Evolutionary conservation across 2,329 filamentous ascomycete species (phyloP), one percentile per base, ranked within the genome.

Genomic region (Trichophyton rubrum): DNA sequence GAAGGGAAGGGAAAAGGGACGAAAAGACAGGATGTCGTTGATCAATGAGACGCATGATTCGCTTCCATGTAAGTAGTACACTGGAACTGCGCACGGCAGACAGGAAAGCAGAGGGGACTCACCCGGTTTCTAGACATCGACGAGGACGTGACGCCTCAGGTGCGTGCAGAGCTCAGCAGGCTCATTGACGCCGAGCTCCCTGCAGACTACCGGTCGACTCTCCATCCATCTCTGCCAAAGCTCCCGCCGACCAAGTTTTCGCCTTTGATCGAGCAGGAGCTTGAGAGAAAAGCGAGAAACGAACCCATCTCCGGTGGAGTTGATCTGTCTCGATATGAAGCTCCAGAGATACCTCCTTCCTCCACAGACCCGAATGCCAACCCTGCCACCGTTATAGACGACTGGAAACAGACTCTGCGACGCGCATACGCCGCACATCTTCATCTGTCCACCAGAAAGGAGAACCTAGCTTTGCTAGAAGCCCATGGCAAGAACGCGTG

Each of bases 401-500:
- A 76, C 61, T 84, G 81, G 81, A 75, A 74, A 58, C 67, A 74
- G 41, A 77, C 78, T 1, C 70, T 85, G 56, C 76, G 76, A 58
- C 77, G 77, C 64, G 82, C 84, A 22, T 85, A 85, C 69, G 79
- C 79, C 0, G 79, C 79, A 58, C 79, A 79, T 45, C 78, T 80
- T 3, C 85, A 87, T 69, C 75, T 87, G 22, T 73, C 77, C 1
- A 76, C 75, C 58, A 76, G 83, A 27, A 73, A 80, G 58, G 78
- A 80, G 49, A 84, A 86, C 73, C 82, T 96, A 17, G 77, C 79
- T 1, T 79, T 96, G n/a, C 82, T 96, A 20, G 88, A 93, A 68
- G 80, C 80, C 58, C 86, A 86, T 73, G 93, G 92, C 66, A 89
- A 89, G 75, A 96, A 96, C 72, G 87, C 89, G 8, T 97, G 93